Evolutionary conservation across 305 asterid species (phyloP).

Genomic region (Nicotiana rustica): DNA sequence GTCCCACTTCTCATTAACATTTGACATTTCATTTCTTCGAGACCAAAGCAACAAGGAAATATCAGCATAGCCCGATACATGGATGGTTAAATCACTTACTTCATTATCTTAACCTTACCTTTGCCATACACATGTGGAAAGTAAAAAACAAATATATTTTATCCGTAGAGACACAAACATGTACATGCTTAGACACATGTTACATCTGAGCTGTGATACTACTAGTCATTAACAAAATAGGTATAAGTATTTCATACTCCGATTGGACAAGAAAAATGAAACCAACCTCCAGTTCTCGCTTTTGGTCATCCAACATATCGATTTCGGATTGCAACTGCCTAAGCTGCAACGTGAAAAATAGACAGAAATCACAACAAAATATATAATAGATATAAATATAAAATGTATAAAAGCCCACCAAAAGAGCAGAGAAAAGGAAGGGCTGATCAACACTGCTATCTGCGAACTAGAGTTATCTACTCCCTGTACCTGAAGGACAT

Average conservation of each 20-base stretch:
- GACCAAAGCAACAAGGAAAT: not conserved
- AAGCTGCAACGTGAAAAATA: slow-evolving; percentile 58
- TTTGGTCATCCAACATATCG: slow-evolving; percentile 63
- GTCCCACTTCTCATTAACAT: not conserved
- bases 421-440: not conserved
- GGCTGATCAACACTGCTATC: not conserved
- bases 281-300: slow-evolving; percentile 79
- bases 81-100: not conserved
- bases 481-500: slow-evolving; percentile 67
- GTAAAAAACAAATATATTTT: not conserved
- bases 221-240: too few relatives aligned
- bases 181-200: not conserved
- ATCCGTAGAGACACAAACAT: not conserved
- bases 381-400: not conserved
- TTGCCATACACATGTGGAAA: not conserved
- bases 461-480: slow-evolving; percentile 32
- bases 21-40: not conserved
- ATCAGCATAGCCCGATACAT: not conserved
- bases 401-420: not conserved
- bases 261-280: slow-evolving; percentile 34
- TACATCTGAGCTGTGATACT: too few relatives aligned
- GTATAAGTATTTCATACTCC: too few relatives aligned
- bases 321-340: slow-evolving; percentile 69
- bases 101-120: not conserved
- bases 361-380: slow-evolving; percentile 34